These are phyloP conservation scores for Speleostelium caveatum DNA, from an alignment of 78 protist genomes.

Conservation along the genomic window DNA sequence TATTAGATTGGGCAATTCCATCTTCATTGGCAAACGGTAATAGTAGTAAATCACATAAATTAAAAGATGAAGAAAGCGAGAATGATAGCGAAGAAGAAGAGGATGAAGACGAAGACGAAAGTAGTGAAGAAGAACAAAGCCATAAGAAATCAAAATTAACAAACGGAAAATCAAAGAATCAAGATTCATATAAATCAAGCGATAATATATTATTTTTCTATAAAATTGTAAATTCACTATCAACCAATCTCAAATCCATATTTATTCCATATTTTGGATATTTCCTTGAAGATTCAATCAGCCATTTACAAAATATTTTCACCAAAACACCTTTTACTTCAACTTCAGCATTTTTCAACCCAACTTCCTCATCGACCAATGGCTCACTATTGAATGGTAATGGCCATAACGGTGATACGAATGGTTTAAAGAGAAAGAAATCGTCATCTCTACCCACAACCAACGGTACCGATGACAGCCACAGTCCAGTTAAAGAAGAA, in stretches of 20 bases:
- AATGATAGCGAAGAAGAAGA: neutral
- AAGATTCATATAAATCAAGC: neutral
- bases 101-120: neutral
- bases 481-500: neutral
- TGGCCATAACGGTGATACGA: neutral
- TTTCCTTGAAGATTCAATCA: slow-evolving; percentile 54
- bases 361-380: neutral
- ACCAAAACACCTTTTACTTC: slow-evolving; percentile 26
- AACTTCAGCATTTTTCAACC: neutral
- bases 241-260: slow-evolving; percentile 38
- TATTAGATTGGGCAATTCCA: slow-evolving; percentile 65
- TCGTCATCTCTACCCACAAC: neutral
- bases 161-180: neutral
- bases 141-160: slow-evolving; percentile 22
- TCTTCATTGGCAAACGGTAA: slow-evolving; percentile 5
- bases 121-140: neutral
- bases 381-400: too few relatives aligned
- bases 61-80: neutral
- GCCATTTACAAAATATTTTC: slow-evolving; percentile 10
- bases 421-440: slow-evolving; percentile 18
- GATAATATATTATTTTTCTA: slow-evolving; percentile 58
- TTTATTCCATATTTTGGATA: slow-evolving; percentile 58
- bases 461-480: too few relatives aligned
- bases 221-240: slow-evolving; percentile 35
- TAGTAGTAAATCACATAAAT: neutral